Conservation (phyloP, 1,139 yeast genomes). For the Debaryomyces subglobosus region DNA sequence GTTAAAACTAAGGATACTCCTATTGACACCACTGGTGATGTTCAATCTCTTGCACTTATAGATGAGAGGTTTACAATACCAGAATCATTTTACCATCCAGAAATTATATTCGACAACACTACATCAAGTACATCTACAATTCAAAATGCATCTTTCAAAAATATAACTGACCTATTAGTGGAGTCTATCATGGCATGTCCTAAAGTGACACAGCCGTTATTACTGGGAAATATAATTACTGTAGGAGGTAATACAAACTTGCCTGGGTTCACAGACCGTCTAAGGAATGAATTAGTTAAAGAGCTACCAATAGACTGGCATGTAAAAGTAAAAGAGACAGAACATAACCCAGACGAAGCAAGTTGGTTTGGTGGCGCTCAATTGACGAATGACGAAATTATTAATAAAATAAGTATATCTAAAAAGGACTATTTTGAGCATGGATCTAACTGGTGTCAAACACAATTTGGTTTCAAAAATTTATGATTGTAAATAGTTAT, state of each 20-base stretch:
- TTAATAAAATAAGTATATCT: constrained; percentile 62
- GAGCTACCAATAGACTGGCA: constrained; percentile 72
- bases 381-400: constrained; percentile 55
- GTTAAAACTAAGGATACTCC: constrained; percentile 29
- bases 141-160: constrained; percentile 63
- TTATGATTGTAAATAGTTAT: constrained; percentile 16
- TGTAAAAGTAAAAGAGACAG: constrained; percentile 45
- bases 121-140: constrained; percentile 33
- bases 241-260: constrained; percentile 83
- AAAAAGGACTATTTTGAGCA: constrained; percentile 83
- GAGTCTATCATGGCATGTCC: constrained; percentile 76
- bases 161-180: constrained; percentile 74
- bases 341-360: constrained; percentile 27
- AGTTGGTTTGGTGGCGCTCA: constrained; percentile 49
- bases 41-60: constrained; percentile 66
- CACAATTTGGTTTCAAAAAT: constrained; percentile 68
- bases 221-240: constrained; percentile 77
- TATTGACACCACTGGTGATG: constrained; percentile 33
- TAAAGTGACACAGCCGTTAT: constrained; percentile 70
- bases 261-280: constrained; percentile 65
- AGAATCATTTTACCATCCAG: constrained; percentile 86
- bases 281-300: constrained; percentile 60
- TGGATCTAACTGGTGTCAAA: constrained; percentile 80
- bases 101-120: constrained; percentile 52
- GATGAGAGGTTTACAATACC: constrained; percentile 91